These are phyloP conservation scores for Penicillium robsamsonii DNA, from an alignment of 495 filamentous ascomycete species.

Conservation along the genomic window DNA sequence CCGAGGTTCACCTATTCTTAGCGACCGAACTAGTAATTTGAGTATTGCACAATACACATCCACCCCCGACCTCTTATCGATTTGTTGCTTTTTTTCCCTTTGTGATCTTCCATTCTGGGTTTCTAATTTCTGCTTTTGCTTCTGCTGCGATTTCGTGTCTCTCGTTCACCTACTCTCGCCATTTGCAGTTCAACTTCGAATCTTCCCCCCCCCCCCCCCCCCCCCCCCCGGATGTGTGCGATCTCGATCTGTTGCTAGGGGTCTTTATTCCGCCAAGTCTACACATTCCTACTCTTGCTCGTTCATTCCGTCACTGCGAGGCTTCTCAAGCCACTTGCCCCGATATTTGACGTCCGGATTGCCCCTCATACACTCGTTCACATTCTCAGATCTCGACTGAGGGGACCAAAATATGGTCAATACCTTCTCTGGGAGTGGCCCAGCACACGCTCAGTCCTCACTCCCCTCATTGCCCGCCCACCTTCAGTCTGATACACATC, in stretches of 20 bases:
- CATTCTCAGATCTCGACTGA: conserved; percentile 13
- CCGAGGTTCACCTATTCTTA: conserved; percentile 15
- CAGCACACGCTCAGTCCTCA: conserved; percentile 82
- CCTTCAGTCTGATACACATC: conserved; percentile 91
- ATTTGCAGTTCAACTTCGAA: neutral
- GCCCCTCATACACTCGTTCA: conserved; percentile 24
- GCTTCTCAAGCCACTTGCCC: conserved; percentile 7
- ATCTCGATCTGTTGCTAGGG: conserved; percentile 22
- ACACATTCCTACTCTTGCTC: conserved; percentile 31
- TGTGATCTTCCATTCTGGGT: conserved; percentile 7
- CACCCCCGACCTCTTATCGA: conserved; percentile 14
- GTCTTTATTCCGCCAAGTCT: conserved; percentile 20
- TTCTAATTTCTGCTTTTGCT: conserved; percentile 6
- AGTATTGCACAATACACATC: conserved; percentile 11
- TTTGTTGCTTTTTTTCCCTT: conserved; percentile 14
- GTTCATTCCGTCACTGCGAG: conserved; percentile 22
- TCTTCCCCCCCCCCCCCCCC: neutral
- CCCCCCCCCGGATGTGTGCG: conserved; percentile 5
- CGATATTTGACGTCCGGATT: conserved; percentile 7
- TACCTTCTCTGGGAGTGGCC: conserved; percentile 34
- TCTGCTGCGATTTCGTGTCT: neutral
- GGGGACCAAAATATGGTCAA: conserved; percentile 38
- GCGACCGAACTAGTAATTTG: conserved; percentile 12
- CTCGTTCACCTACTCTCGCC: conserved; percentile 4
- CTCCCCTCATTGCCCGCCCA: conserved; percentile 85